Evolutionary conservation across 768 basidiomycete species (phyloP).

Genomic region (Kwoniella newhampshirensis): DNA sequence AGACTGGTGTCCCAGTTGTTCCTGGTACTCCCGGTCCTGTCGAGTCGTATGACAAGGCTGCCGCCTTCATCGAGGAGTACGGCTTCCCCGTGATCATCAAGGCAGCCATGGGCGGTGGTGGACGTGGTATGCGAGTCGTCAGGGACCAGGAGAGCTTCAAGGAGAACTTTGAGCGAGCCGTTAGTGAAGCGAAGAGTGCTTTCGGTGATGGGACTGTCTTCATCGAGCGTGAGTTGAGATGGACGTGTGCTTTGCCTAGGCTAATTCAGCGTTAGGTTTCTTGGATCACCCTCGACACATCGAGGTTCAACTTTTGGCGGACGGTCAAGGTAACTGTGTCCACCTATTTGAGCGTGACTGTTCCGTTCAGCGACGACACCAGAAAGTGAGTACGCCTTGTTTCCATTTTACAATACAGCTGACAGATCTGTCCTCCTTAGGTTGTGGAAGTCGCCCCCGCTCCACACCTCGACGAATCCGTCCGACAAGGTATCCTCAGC

Average conservation of each 20-base stretch:
- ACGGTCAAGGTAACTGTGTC: constrained; percentile 86
- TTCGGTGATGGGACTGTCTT: constrained; percentile 99
- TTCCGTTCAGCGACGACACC: constrained; percentile 95
- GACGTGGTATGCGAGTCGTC: constrained; percentile 98
- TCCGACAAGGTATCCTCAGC: constrained; percentile 77
- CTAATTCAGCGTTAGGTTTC: constrained; percentile 37
- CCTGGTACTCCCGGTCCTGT: constrained; percentile 98
- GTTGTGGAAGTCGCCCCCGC: constrained; percentile 99
- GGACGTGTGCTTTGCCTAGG: constrained; percentile 5
- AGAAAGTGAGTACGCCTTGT: constrained; percentile 68
- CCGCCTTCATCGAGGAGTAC: constrained; percentile 87
- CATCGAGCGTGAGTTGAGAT: constrained; percentile 74
- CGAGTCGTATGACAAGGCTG: constrained; percentile 71
- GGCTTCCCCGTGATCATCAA: constrained; percentile 99
- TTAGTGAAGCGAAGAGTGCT: constrained; percentile 90
- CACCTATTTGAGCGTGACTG: constrained; percentile 99
- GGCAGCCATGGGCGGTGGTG: constrained; percentile 98
- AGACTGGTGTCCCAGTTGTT: constrained; percentile 89
- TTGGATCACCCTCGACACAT: constrained; percentile 96
- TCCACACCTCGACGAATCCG: constrained; percentile 84
- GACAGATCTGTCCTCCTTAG: constrained; percentile 19
- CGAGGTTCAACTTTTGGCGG: constrained; percentile 93
- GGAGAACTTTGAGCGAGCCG: constrained; percentile 83
- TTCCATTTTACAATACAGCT: no score
- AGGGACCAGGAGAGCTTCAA: constrained; percentile 90